A percentile compares a stretch with the other conserved stretches of the same genome.
phyloP scores from a whole-genome alignment of 139 green algal genomes.

The Auxenochlorella protothecoides region DNA sequence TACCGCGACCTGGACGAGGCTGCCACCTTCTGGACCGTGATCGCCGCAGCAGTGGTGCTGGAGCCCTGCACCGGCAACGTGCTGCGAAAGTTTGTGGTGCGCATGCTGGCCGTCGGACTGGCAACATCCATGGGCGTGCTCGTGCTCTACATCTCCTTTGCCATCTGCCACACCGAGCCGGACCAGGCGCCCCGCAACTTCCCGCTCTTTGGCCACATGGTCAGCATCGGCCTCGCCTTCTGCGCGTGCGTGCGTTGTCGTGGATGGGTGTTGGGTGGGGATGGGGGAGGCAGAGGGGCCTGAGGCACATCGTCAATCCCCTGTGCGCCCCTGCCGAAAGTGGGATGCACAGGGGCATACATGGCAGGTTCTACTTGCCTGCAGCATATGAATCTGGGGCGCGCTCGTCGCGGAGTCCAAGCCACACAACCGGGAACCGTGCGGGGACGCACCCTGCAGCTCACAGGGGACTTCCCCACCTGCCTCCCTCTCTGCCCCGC shows the following conservation, averaged over 20 bases:
- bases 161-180: not conserved
- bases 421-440: too few relatives aligned
- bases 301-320: not conserved
- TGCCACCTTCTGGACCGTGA: conserved; percentile 1
- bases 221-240: not conserved
- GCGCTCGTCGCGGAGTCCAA: too few relatives aligned
- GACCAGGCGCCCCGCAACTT: too few relatives aligned
- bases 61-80: conserved; percentile 9
- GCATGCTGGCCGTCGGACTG: not conserved
- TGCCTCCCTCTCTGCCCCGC: too few relatives aligned
- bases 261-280: not conserved
- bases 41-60: conserved; percentile 6
- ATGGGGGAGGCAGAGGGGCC: not conserved
- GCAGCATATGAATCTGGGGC: too few relatives aligned
- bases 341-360: too few relatives aligned
- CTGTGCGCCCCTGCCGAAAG: too few relatives aligned
- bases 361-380: too few relatives aligned
- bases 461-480: too few relatives aligned
- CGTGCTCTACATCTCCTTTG: not conserved
- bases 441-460: too few relatives aligned
- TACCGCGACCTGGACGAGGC: not conserved
- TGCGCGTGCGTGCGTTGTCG: not conserved
- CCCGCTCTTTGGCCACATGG: too few relatives aligned
- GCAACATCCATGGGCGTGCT: conserved; percentile 4
- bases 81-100: conserved; percentile 11